phyloP scores from a whole-genome alignment of 139 green algal genomes.

The Astrephomene gubernaculifera region DNA sequence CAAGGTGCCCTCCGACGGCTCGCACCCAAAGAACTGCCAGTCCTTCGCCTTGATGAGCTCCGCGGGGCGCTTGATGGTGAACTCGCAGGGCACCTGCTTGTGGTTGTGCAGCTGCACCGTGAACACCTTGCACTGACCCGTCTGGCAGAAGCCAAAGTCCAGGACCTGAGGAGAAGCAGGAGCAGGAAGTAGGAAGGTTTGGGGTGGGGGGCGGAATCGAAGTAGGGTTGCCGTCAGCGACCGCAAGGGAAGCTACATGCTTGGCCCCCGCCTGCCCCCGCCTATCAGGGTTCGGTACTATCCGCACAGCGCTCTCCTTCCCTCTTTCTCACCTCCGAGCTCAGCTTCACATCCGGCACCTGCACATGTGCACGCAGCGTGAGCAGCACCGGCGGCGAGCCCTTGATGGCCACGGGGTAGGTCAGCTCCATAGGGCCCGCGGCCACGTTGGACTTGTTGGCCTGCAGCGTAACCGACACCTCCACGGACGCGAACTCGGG shows the following conservation, averaged over 20 bases:
- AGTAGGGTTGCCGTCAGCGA: no score
- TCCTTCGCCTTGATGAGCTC: constrained; percentile 73
- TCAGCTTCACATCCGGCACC: constrained; percentile 29
- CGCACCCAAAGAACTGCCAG: constrained; percentile 75
- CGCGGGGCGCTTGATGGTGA: constrained; percentile 72
- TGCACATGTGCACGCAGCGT: constrained; percentile 68
- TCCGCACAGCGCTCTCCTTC: no score
- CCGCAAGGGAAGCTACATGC: no score
- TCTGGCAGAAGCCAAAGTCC: constrained; percentile 76
- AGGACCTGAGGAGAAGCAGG: constrained; percentile 50
- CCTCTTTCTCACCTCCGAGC: constrained; percentile 21
- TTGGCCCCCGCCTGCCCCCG: no score
- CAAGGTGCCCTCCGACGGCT: constrained; percentile 66
- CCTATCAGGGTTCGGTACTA: no score
- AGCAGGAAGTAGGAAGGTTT: no score
- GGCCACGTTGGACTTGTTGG: constrained; percentile 55
- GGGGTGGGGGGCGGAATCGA: no score
- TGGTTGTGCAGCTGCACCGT: constrained; percentile 82
- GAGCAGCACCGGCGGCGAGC: constrained; percentile 71
- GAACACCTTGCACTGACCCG: constrained; percentile 75
- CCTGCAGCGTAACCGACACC: constrained; percentile 66
- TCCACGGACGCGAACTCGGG: constrained; percentile 68
- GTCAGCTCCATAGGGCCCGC: constrained; percentile 64
- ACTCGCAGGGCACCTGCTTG: constrained; percentile 73
- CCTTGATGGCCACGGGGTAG: constrained; percentile 72